Evolutionary conservation across 2,329 filamentous ascomycete genomes (phyloP).

Genomic region (Aspergillus fischeri): DNA sequence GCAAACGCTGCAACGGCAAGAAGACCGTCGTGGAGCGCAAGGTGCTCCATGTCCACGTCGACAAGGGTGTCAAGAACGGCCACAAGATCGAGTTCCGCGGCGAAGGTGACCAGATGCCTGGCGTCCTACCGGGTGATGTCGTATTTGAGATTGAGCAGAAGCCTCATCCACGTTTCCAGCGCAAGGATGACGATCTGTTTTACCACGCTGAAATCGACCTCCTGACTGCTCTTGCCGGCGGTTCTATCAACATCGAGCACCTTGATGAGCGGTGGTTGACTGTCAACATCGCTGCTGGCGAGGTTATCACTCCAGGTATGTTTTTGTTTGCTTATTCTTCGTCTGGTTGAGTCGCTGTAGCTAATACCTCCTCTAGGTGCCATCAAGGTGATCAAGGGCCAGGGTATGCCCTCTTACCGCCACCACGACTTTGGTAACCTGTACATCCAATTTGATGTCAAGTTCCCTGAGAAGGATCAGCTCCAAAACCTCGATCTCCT

Average conservation of each 20-base stretch:
- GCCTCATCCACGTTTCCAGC: slow-evolving; percentile 91
- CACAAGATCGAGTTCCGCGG: slow-evolving; percentile 97
- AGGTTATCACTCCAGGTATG: slow-evolving; percentile 89
- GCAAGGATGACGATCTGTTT: slow-evolving; percentile 92
- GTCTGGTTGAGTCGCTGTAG: neutral
- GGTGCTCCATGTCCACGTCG: slow-evolving; percentile 96
- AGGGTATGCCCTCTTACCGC: slow-evolving; percentile 94
- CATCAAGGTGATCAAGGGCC: slow-evolving; percentile 89
- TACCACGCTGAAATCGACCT: slow-evolving; percentile 95
- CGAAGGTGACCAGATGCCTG: slow-evolving; percentile 93
- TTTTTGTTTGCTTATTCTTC: slow-evolving; percentile 7
- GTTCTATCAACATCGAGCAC: slow-evolving; percentile 88
- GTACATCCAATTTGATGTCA: slow-evolving; percentile 96
- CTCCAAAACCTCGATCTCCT: slow-evolving; percentile 71
- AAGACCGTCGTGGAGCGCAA: slow-evolving; percentile 98
- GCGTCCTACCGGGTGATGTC: slow-evolving; percentile 89
- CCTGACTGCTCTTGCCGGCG: slow-evolving; percentile 88
- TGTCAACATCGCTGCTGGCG: slow-evolving; percentile 86
- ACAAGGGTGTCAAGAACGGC: slow-evolving; percentile 86
- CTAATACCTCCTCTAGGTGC: slow-evolving; percentile 56
- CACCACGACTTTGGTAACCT: slow-evolving; percentile 96
- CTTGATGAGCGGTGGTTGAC: slow-evolving; percentile 96
- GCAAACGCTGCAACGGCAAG: slow-evolving; percentile 95
- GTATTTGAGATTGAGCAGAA: slow-evolving; percentile 99
- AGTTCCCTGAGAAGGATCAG: slow-evolving; percentile 78